These are phyloP conservation scores for Symbiodinium pilosum DNA, from an alignment of 73 alveolate species.

Conservation along the genomic window DNA sequence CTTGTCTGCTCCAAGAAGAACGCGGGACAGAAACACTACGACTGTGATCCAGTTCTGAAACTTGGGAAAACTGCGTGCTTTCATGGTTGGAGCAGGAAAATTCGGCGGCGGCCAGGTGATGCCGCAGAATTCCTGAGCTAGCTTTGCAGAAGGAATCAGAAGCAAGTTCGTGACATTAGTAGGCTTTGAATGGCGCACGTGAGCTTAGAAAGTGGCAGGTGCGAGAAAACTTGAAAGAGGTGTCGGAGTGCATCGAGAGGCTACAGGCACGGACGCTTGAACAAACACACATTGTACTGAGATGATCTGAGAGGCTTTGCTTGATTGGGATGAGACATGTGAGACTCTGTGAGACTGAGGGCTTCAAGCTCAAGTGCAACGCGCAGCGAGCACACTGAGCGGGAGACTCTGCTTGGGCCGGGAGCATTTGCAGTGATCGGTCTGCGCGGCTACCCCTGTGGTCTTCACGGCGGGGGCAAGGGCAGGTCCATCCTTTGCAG, in stretches of 20 bases:
- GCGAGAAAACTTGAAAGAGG: conserved; percentile 72
- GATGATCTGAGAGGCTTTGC: not conserved
- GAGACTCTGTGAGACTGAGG: not conserved
- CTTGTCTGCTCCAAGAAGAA: too few species aligned
- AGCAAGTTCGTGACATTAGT: too few species aligned
- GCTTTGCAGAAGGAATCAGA: too few species aligned
- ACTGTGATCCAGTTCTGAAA: too few species aligned
- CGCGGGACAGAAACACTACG: too few species aligned
- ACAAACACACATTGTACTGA: not conserved
- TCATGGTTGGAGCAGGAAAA: too few species aligned
- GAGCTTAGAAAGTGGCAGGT: not conserved
- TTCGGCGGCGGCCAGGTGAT: too few species aligned
- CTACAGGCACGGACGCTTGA: conserved; percentile 37
- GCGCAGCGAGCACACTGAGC: conserved; percentile 77
- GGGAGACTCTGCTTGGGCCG: not conserved
- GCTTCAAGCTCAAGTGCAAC: conserved; percentile 89
- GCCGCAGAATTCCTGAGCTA: too few species aligned
- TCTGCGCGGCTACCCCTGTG: conserved; percentile 10
- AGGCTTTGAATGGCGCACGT: not conserved
- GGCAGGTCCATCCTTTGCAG: not conserved
- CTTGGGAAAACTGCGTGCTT: too few species aligned
- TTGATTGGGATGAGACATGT: not conserved
- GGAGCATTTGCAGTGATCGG: too few species aligned
- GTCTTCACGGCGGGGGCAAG: not conserved
- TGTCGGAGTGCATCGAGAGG: conserved; percentile 82